phyloP scores from a whole-genome alignment of 106 monocot species.

The Dioscorea zingiberensis region DNA sequence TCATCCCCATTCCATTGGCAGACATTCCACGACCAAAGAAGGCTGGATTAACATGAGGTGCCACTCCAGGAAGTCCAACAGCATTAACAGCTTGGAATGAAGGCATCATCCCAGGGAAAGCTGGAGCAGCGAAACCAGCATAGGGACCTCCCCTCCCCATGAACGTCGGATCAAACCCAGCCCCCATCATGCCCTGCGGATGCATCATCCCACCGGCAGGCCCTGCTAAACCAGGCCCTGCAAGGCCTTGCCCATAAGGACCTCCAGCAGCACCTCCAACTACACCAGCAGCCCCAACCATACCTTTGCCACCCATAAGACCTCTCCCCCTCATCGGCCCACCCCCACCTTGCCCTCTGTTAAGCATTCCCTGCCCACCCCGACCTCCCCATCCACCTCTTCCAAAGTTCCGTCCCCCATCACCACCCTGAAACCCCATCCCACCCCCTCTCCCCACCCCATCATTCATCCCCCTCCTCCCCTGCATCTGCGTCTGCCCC shows the following conservation, averaged over 20 bases:
- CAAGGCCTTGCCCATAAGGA: constrained; percentile 32
- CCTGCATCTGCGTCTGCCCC: constrained; percentile 24
- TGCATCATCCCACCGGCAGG: constrained; percentile 38
- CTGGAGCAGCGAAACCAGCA: constrained; percentile 48
- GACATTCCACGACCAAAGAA: constrained; percentile 61
- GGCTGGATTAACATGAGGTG: constrained; percentile 74
- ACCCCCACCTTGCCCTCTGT: constrained; percentile 35
- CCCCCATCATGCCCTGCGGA: constrained; percentile 45
- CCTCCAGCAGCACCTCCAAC: constrained; percentile 19
- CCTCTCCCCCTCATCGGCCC: constrained; percentile 33
- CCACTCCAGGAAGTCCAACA: constrained; percentile 40
- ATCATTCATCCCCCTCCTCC: constrained; percentile 31
- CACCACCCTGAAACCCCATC: constrained; percentile 14
- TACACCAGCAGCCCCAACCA: constrained; percentile 14
- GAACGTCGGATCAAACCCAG: constrained; percentile 52
- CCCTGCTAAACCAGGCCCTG: constrained; percentile 16
- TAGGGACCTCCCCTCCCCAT: constrained; percentile 55
- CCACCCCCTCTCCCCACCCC: constrained; percentile 25
- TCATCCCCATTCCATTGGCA: constrained; percentile 45
- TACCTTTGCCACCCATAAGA: constrained; percentile 21
- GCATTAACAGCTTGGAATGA: constrained; percentile 36
- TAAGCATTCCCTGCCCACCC: constrained; percentile 30
- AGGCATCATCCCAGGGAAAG: constrained; percentile 60
- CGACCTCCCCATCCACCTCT: constrained; percentile 22
- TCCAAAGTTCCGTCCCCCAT: constrained; percentile 20